Evolutionary conservation across 2,329 filamentous ascomycete genomes (phyloP).

Genomic region (Diaporthe aspalathi): DNA sequence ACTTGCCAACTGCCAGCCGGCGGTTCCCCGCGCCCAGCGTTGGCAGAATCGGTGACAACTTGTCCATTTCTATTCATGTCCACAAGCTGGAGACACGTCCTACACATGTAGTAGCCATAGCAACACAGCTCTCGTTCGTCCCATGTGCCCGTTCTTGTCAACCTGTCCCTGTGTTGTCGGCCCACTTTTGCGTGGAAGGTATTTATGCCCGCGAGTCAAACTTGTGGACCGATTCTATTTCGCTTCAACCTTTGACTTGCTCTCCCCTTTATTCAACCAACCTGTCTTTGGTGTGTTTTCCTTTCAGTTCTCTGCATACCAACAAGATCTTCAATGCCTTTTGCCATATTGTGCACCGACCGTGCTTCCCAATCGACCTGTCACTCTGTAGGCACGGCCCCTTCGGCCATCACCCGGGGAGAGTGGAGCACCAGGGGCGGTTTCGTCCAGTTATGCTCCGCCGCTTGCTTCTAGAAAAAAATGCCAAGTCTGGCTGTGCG

Average conservation of each 20-base stretch:
- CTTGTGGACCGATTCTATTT: not conserved
- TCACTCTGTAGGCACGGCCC: conserved; percentile 1
- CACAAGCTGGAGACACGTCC: no score
- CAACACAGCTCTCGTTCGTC: not conserved
- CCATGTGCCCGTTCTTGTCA: not conserved
- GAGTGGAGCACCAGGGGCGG: not conserved
- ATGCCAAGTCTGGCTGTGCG: conserved; percentile 13
- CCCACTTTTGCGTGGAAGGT: not conserved
- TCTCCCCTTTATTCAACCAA: not conserved
- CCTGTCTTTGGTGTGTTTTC: not conserved
- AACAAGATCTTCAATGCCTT: not conserved
- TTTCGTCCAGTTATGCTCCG: not conserved
- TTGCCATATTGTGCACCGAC: not conserved
- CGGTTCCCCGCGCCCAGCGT: not conserved
- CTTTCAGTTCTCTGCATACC: not conserved
- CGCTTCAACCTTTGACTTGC: not conserved
- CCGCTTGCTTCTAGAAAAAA: not conserved
- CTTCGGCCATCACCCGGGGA: conserved; percentile 10
- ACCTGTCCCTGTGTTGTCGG: not conserved
- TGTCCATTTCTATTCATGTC: not conserved
- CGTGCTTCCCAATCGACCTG: not conserved
- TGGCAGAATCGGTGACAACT: not conserved
- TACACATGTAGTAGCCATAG: no score
- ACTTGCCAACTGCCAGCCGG: no score
- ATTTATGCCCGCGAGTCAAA: conserved; percentile 1